A percentile compares a stretch with the other conserved stretches of the same genome.
Evolutionary conservation across 2,329 filamentous ascomycete species (phyloP).

Genomic region (Ustulina deusta): DNA sequence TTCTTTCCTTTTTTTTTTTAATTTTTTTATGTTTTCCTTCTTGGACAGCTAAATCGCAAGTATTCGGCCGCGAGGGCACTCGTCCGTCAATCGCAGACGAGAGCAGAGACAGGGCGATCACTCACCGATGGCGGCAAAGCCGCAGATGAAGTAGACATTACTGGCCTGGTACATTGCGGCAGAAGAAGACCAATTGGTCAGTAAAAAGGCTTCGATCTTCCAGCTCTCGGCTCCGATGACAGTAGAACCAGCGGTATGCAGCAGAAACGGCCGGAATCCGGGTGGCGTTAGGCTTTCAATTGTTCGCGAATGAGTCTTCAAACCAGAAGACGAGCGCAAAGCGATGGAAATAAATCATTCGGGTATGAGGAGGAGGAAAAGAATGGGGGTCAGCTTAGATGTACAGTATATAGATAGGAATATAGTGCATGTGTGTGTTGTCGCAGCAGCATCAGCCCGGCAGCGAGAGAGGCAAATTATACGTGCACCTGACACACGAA

Average conservation of each 20-base stretch:
- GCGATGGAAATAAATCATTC: neutral
- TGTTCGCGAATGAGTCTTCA: neutral
- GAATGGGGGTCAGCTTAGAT: neutral
- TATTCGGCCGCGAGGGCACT: neutral
- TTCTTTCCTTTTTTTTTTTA: neutral
- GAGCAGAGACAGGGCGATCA: neutral
- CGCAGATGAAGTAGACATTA: constrained; percentile 71
- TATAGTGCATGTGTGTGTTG: neutral
- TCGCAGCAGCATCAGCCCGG: neutral
- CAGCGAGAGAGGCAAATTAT: neutral
- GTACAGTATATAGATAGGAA: neutral
- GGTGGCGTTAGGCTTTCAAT: neutral
- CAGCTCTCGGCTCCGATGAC: neutral
- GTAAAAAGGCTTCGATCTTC: neutral
- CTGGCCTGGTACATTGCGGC: constrained; percentile 56
- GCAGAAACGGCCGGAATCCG: neutral
- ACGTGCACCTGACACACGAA: constrained; percentile 4
- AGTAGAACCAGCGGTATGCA: neutral
- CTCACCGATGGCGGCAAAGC: constrained; percentile 71
- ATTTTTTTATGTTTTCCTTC: neutral
- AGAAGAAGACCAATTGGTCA: no score
- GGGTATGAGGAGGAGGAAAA: neutral
- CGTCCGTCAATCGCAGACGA: neutral
- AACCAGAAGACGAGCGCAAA: neutral
- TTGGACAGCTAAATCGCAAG: neutral